A percentile compares a stretch with the other conserved stretches of the same genome.
Evolutionary conservation across 164 flowering plant genomes (phyloP).

Genomic region (Nymphaea thermarum): DNA sequence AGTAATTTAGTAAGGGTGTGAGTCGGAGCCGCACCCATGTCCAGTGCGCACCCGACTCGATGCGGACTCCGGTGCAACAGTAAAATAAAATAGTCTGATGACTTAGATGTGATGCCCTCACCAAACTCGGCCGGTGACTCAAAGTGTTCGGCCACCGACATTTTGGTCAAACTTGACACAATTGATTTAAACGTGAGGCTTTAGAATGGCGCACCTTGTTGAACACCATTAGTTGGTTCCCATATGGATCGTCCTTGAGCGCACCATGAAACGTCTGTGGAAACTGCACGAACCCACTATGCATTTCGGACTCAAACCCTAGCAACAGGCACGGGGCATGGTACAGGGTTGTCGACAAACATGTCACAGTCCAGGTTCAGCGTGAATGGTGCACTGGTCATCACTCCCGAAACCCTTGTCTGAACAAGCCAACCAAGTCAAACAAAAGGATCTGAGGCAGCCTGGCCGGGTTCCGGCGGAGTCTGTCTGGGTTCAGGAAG

Average conservation of each 20-base stretch:
- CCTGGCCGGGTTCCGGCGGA: neutral
- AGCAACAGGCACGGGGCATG: constrained; percentile 48
- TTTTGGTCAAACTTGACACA: too few relatives aligned
- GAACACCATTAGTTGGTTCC: constrained; percentile 16
- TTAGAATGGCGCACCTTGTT: neutral
- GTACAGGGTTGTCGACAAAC: constrained; percentile 38
- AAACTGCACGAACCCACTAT: constrained; percentile 34
- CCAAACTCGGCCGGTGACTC: too few relatives aligned
- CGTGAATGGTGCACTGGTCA: constrained; percentile 57
- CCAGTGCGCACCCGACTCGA: too few relatives aligned
- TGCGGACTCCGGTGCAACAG: too few relatives aligned
- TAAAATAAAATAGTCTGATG: too few relatives aligned
- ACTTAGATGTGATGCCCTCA: too few relatives aligned
- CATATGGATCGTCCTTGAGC: constrained; percentile 37
- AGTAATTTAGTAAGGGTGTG: too few relatives aligned
- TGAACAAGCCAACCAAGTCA: constrained; percentile 5
- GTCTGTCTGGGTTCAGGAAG: neutral
- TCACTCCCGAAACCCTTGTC: constrained; percentile 55
- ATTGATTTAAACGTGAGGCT: too few relatives aligned
- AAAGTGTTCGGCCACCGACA: too few relatives aligned
- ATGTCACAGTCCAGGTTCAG: constrained; percentile 72
- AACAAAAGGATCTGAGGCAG: neutral
- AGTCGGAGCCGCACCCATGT: too few relatives aligned
- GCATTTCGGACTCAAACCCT: constrained; percentile 17
- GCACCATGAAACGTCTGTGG: constrained; percentile 41